Evolutionary conservation across 176 grass and related monocot species (phyloP).

Genomic region (Cocos nucifera): DNA sequence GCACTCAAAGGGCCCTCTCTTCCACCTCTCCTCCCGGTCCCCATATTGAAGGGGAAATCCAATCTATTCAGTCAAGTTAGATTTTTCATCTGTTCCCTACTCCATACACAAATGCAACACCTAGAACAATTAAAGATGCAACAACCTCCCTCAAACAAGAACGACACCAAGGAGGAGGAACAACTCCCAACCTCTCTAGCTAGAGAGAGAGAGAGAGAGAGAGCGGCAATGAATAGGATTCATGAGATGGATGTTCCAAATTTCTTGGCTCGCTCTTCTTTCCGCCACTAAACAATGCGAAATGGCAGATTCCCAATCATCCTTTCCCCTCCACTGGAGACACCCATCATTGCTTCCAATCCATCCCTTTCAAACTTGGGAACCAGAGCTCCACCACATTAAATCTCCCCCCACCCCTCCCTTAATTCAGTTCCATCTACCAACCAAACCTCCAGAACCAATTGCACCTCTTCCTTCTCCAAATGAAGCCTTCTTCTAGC

Average conservation of each 20-base stretch:
- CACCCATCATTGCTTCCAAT: constrained; percentile 4
- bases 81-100: not conserved
- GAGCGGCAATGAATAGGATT: not conserved
- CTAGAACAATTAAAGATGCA: not conserved
- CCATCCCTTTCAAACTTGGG: constrained; percentile 1
- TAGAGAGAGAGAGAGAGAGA: not conserved
- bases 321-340: constrained; percentile 8
- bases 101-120: not conserved
- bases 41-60: not conserved
- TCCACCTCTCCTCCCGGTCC: not conserved
- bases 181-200: not conserved
- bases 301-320: constrained; percentile 13
- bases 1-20: not conserved
- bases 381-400: not conserved
- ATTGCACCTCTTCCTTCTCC: too few relatives aligned
- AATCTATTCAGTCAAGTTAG: constrained; percentile 8
- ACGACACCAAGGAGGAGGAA: not conserved
- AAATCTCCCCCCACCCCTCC: not conserved
- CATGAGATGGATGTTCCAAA: not conserved
- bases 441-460: too few relatives aligned
- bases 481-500: constrained; percentile 16
- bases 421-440: not conserved
- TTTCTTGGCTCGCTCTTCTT: not conserved
- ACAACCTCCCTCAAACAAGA: not conserved
- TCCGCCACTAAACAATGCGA: constrained; percentile 5